These are phyloP conservation scores for Microdochium trichocladiopsis DNA, from an alignment of 2,329 filamentous ascomycete species.

Conservation along the genomic window DNA sequence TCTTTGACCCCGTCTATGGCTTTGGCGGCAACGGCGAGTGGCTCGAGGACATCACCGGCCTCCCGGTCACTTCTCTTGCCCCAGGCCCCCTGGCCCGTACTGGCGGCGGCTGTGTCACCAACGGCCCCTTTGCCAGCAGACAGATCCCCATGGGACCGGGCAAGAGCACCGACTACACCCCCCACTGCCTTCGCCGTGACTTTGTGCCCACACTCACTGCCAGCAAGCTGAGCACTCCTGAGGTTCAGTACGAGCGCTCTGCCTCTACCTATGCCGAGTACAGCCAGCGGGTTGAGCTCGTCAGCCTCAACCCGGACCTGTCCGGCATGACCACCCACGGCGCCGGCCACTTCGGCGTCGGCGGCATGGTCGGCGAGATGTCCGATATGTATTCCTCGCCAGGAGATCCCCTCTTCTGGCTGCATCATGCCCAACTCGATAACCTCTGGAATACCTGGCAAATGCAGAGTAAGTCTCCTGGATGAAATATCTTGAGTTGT, in stretches of 20 bases:
- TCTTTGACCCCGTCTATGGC: conserved; percentile 1
- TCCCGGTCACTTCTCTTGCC: background rate
- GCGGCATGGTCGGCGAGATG: conserved; percentile 13
- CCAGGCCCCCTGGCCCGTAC: conserved; percentile 10
- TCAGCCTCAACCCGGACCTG: conserved; percentile 1
- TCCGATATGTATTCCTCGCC: conserved; percentile 12
- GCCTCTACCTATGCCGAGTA: conserved; percentile 7
- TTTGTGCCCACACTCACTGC: conserved; percentile 9
- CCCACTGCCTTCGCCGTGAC: conserved; percentile 16
- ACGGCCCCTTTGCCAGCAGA: conserved; percentile 16
- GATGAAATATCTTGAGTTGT: background rate
- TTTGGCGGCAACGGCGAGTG: conserved; percentile 1
- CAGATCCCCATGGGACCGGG: conserved; percentile 18
- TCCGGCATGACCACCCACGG: conserved; percentile 9
- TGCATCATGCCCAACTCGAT: conserved; percentile 20
- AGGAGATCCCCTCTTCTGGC: conserved; percentile 19
- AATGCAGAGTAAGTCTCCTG: conserved; percentile 4
- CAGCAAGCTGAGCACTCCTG: conserved; percentile 5
- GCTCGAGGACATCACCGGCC: background rate
- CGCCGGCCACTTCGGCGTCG: conserved; percentile 13
- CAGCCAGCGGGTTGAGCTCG: conserved; percentile 7
- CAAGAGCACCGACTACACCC: conserved; percentile 9
- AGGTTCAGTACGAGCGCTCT: conserved; percentile 4
- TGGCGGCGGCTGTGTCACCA: conserved; percentile 19
- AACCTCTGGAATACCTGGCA: conserved; percentile 23